Base-by-base conservation (phyloP, 2,329 filamentous ascomycete species). In the Geoglossum cookeanum region DNA sequence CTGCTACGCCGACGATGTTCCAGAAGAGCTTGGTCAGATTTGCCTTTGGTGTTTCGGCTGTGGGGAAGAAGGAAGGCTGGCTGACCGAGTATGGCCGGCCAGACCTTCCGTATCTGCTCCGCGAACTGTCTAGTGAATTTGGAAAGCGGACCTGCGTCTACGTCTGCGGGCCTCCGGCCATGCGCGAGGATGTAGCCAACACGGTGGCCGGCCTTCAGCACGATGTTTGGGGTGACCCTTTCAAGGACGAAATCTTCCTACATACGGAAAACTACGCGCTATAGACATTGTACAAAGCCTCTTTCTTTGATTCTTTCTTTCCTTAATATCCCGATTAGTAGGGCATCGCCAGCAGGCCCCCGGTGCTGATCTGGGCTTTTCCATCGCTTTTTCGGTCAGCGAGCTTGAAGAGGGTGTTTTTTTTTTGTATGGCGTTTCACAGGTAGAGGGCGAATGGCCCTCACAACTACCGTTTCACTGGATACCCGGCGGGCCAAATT, bases 191-290 rank as follows among this genome's bases (percentile, higher is more conserved):
- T 62, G 90, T 96, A 15, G 83, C 86, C n/a, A 86, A 81, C 62
- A 85, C 87, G 0, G 87, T 95, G 29, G 91, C 91, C 2, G 74
- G 78, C 58, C 71, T 96, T 64, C 91, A 97, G 75, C 79, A 79
- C 30, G 80, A 84, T 68, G 89, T 97, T 55, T 89, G 58, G 30
- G 15, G 87, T 84, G 83, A 88, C 63, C 79, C 83, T 37, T 77
- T 78, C 63, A 78, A 85, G 52, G 90, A 96, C 66, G 91, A 96
- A 76, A 85, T 97, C 57, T 96, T 90, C 68, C 70, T 96, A 68
- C 91, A 96, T 72, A 87, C 90, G 3, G 91, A 97, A 75, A 96
- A 96, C 68, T 96, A 95, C 72, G 87, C 89, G 55, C 75, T 95
- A 60, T 95, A 53, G 49, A 53, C 15, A 32, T 11, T 22, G 33